Conservation (phyloP, 2,329 filamentous ascomycete genomes). For the Colletotrichum trifolii region DNA sequence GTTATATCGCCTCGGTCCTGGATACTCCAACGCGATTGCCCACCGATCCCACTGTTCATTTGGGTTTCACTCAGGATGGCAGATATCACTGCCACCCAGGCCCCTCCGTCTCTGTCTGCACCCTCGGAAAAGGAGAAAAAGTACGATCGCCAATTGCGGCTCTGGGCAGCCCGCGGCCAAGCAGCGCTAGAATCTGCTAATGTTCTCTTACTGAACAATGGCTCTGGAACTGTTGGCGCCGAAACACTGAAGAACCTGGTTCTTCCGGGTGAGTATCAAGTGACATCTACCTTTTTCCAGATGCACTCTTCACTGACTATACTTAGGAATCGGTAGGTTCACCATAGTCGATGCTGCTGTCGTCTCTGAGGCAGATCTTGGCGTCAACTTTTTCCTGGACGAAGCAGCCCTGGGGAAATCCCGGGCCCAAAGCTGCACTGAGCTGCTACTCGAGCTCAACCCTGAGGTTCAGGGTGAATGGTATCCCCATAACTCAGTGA, state of each 20-base stretch:
- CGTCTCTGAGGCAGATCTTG: slow-evolving; percentile 86
- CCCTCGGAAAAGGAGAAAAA: slow-evolving; percentile 76
- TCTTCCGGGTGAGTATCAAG: slow-evolving; percentile 72
- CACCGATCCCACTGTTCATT: too few relatives aligned
- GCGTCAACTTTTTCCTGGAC: slow-evolving; percentile 97
- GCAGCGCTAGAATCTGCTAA: slow-evolving; percentile 89
- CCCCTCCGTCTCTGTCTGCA: slow-evolving; percentile 60
- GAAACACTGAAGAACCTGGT: slow-evolving; percentile 98
- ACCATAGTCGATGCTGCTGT: slow-evolving; percentile 85
- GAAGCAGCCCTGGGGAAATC: slow-evolving; percentile 79
- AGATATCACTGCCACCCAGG: slow-evolving; percentile 57
- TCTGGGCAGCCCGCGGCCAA: slow-evolving; percentile 95
- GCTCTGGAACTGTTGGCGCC: slow-evolving; percentile 85
- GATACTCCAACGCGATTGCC: too few relatives aligned
- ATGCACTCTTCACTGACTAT: slow-evolving; percentile 37
- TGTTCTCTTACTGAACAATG: slow-evolving; percentile 89
- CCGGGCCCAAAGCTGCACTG: slow-evolving; percentile 81
- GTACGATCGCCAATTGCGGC: slow-evolving; percentile 93
- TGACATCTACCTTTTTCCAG: not conserved
- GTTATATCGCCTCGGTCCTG: not conserved
- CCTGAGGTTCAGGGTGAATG: slow-evolving; percentile 88
- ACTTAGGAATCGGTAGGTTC: slow-evolving; percentile 84
- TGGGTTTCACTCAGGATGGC: slow-evolving; percentile 48
- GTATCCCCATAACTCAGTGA: slow-evolving; percentile 62
- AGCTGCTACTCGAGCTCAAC: slow-evolving; percentile 87